These are phyloP conservation scores for Eucalyptus curtisii DNA, from an alignment of 345 rosid genomes.

Conservation along the genomic window DNA sequence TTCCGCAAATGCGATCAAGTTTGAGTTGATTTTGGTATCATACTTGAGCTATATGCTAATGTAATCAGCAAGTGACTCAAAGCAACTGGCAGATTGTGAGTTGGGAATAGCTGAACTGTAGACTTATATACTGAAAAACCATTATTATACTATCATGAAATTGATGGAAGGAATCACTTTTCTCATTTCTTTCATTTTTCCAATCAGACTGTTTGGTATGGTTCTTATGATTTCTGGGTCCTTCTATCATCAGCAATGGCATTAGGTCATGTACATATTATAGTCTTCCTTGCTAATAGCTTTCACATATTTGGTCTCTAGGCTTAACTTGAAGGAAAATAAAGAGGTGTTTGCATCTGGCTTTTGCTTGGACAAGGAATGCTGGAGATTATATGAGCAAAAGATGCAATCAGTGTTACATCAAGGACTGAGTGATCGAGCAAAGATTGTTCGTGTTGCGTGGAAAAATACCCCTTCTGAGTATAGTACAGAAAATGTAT, in stretches of 20 bases:
- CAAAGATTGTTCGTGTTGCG: conserved; percentile 53
- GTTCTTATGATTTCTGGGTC: background rate
- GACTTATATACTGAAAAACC: background rate
- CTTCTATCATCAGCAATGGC: background rate
- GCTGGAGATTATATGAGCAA: conserved; percentile 81
- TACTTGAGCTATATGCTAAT: background rate
- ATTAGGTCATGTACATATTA: background rate
- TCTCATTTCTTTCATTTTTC: background rate
- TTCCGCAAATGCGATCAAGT: background rate
- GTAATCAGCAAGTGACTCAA: background rate
- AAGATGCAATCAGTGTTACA: conserved; percentile 48
- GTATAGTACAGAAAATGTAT: conserved; percentile 55
- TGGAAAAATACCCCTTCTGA: conserved; percentile 64
- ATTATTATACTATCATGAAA: background rate
- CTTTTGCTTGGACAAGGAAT: conserved; percentile 82
- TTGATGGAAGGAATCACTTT: background rate
- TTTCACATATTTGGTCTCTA: conserved; percentile 15
- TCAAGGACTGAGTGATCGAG: conserved; percentile 79
- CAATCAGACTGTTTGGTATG: background rate
- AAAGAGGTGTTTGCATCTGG: conserved; percentile 32
- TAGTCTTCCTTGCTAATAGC: background rate
- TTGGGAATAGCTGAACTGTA: background rate
- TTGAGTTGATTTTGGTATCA: background rate
- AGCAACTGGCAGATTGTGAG: background rate
- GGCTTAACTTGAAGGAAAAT: conserved; percentile 59